These are phyloP conservation scores for Populus pruinosa DNA, from an alignment of 345 rosid genomes.

Conservation along the genomic window DNA sequence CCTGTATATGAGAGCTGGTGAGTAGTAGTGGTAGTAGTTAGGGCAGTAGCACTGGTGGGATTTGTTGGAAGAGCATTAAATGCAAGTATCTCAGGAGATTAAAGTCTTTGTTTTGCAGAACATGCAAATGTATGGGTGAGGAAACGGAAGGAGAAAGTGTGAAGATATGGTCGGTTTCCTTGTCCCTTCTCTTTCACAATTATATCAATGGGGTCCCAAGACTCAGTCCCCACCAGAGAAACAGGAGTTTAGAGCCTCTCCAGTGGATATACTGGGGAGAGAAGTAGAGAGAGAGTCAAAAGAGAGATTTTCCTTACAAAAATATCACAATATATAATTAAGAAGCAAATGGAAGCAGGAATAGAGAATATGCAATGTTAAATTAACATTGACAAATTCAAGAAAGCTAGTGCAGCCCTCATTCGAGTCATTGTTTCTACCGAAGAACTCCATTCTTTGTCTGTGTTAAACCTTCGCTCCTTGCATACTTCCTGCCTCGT, in stretches of 20 bases:
- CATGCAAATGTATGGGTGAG: slow-evolving; percentile 56
- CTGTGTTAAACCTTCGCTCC: slow-evolving; percentile 10
- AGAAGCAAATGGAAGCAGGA: background rate
- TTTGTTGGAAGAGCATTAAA: slow-evolving; percentile 43
- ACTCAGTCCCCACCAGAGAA: slow-evolving; percentile 31
- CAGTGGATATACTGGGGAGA: slow-evolving; percentile 6
- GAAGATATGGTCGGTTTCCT: slow-evolving; percentile 43
- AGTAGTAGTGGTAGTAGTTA: background rate
- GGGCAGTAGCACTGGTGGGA: background rate
- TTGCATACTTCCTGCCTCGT: slow-evolving; percentile 28
- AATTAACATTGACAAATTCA: background rate
- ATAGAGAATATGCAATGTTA: background rate
- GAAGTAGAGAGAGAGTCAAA: slow-evolving; percentile 17
- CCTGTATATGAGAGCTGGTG: background rate
- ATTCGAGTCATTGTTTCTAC: slow-evolving; percentile 6
- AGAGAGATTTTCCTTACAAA: slow-evolving; percentile 18
- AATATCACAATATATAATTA: background rate
- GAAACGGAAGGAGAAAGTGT: slow-evolving; percentile 15
- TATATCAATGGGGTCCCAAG: slow-evolving; percentile 32
- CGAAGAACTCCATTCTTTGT: slow-evolving; percentile 21
- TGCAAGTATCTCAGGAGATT: slow-evolving; percentile 30
- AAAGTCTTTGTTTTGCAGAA: slow-evolving; percentile 29
- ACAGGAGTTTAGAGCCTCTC: slow-evolving; percentile 5
- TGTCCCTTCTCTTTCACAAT: slow-evolving; percentile 35
- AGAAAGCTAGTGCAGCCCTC: slow-evolving; percentile 11